These are phyloP conservation scores for Choanephora cucurbitarum DNA, from an alignment of 371 early-diverging fungal species.

Conservation along the genomic window DNA sequence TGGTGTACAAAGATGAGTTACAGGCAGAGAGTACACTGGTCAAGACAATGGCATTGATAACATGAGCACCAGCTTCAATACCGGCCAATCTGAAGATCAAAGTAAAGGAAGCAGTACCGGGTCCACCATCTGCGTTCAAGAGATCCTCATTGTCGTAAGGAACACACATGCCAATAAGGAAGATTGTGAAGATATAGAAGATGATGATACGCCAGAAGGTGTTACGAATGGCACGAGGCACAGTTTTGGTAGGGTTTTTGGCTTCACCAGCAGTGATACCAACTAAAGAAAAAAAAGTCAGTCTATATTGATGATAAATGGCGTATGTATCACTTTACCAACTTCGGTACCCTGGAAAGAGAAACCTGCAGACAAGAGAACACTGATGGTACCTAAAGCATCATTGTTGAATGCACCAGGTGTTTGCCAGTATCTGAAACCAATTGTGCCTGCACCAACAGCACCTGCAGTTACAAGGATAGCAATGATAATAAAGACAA, in stretches of 20 bases:
- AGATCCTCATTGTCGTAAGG: slow-evolving; percentile 59
- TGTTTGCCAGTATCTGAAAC: slow-evolving; percentile 67
- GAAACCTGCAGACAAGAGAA: slow-evolving; percentile 77
- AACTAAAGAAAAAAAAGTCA: slow-evolving; percentile 38
- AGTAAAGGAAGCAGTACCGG: slow-evolving; percentile 69
- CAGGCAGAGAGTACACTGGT: slow-evolving; percentile 69
- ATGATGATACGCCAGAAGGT: slow-evolving; percentile 76
- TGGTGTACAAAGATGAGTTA: slow-evolving; percentile 73
- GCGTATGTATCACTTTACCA: slow-evolving; percentile 23
- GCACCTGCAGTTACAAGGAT: slow-evolving; percentile 69
- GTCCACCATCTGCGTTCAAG: slow-evolving; percentile 39
- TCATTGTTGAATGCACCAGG: slow-evolving; percentile 80
- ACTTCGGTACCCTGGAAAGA: slow-evolving; percentile 85
- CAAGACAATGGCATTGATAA: slow-evolving; percentile 73
- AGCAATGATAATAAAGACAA: slow-evolving; percentile 68
- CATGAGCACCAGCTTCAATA: slow-evolving; percentile 60
- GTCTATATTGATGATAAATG: background rate
- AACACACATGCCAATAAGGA: slow-evolving; percentile 71
- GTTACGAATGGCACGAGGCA: slow-evolving; percentile 71
- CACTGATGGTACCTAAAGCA: slow-evolving; percentile 68
- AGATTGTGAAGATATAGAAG: slow-evolving; percentile 66
- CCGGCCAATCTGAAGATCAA: slow-evolving; percentile 67
- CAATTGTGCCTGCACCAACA: slow-evolving; percentile 58
- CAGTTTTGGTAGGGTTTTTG: slow-evolving; percentile 68
- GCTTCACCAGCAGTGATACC: slow-evolving; percentile 78